Evolutionary conservation across 1,139 yeast species (phyloP), one percentile per base, ranked within the genome.

Genomic region (Zygosaccharomyces pseudobailii): DNA sequence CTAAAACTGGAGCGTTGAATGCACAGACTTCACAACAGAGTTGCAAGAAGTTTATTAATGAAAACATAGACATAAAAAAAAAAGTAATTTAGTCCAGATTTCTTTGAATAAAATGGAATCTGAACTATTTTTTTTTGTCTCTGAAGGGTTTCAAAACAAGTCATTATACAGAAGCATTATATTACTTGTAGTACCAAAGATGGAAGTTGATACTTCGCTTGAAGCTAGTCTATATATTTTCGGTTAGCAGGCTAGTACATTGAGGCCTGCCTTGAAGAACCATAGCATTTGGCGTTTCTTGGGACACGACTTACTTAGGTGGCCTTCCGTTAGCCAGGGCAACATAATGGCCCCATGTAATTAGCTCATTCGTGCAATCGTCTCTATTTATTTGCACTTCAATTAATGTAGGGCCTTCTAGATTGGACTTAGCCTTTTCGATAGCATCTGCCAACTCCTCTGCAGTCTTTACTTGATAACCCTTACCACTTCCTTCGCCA

Each of bases 401-500:
- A 37, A 37, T 37, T 21, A 37, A 23, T 23, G 40, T 37, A 6
- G 51, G 50, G 10, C 50, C 50, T 13, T 47, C 23, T 13, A 36
- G 27, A 42, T 47, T 39, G n/a, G 40, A 30, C 27, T 41, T 44
- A 30, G 50, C 51, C 13, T 46, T 30, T 30, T 47, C 40, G 22
- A 47, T 46, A 21, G 50, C 50, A 10, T 34, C 24, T 5, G 31
- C 27, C 9, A 47, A 38, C 46, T 47, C 50, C 24, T 27, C 48
- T 19, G 43, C 40, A 17, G 50, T 47, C 10, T 39, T 46, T 10
- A 49, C 50, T 20, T 42, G 50, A 43, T 21, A 47, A 4, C 50
- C 50, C 23, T 47, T 45, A 23, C 41, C 50, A 34, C 46, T 23
- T 17, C 48, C 50, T 23, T 46, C 47, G 9, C 25, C 45, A 19